Evolutionary conservation across 1,139 yeast genomes (phyloP).

Genomic region (Pichia sp.): DNA sequence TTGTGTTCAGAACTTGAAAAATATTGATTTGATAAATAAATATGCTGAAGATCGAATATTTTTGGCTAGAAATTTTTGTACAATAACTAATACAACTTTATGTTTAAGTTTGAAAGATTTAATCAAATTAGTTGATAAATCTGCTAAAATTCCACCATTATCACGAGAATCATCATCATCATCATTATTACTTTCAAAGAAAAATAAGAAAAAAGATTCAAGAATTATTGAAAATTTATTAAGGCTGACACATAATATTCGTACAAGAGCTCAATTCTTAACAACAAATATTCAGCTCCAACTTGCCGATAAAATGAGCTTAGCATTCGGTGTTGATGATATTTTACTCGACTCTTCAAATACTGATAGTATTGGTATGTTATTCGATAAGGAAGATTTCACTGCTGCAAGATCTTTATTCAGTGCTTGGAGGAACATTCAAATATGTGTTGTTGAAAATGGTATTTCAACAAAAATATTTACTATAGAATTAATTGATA

Average conservation of each 20-base stretch:
- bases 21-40: slow-evolving; percentile 6
- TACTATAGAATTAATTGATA: slow-evolving; percentile 16
- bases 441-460: slow-evolving; percentile 15
- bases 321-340: slow-evolving; percentile 20
- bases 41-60: slow-evolving; percentile 14
- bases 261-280: slow-evolving; percentile 21
- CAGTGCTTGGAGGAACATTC: slow-evolving; percentile 17
- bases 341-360: slow-evolving; percentile 22
- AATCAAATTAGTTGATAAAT: not conserved
- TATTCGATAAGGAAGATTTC: slow-evolving; percentile 14
- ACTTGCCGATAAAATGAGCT: slow-evolving; percentile 13
- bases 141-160: too few relatives aligned
- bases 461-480: slow-evolving; percentile 11
- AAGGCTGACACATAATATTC: slow-evolving; percentile 18
- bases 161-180: too few relatives aligned
- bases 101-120: slow-evolving; percentile 14
- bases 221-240: slow-evolving; percentile 10
- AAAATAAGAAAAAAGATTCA: not conserved
- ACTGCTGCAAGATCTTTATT: slow-evolving; percentile 16
- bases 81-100: slow-evolving; percentile 13
- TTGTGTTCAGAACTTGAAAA: slow-evolving; percentile 10
- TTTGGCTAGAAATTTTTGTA: slow-evolving; percentile 15
- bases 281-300: slow-evolving; percentile 15
- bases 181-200: too few relatives aligned
- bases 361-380: slow-evolving; percentile 19